Evolutionary conservation across 176 grass and related monocot species (phyloP).

Genomic region (Bromus sterilis): DNA sequence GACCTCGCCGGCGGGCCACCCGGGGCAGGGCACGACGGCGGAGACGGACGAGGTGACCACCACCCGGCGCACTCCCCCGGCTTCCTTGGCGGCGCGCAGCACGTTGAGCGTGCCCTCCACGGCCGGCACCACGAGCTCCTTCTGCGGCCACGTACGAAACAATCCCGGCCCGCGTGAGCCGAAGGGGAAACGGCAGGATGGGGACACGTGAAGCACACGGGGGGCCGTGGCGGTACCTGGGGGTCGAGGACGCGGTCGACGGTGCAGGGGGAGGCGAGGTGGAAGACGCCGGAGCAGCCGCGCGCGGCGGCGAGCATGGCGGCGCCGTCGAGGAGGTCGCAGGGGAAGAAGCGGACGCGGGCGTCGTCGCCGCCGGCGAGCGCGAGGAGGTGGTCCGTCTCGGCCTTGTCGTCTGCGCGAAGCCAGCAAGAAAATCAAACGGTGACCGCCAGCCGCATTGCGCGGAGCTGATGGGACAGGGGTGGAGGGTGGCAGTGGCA

Average conservation of each 20-base stretch:
- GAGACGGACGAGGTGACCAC: constrained; percentile 76
- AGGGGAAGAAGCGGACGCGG: constrained; percentile 55
- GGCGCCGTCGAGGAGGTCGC: constrained; percentile 63
- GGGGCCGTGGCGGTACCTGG: constrained; percentile 34
- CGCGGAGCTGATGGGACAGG: background rate
- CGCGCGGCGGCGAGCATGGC: constrained; percentile 41
- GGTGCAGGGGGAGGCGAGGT: constrained; percentile 79
- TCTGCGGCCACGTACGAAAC: constrained; percentile 20
- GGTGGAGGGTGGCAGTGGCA: background rate
- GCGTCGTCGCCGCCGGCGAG: constrained; percentile 37
- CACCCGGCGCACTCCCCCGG: constrained; percentile 46
- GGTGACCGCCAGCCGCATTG: background rate
- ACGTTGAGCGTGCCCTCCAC: constrained; percentile 79
- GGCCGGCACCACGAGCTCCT: constrained; percentile 63
- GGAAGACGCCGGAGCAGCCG: constrained; percentile 64
- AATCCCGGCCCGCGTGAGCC: background rate
- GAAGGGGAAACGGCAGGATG: background rate
- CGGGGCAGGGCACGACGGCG: constrained; percentile 41
- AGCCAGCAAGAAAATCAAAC: background rate
- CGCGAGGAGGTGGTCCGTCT: constrained; percentile 74
- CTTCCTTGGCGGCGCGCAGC: constrained; percentile 56
- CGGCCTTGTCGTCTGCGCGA: constrained; percentile 53
- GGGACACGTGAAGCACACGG: no score
- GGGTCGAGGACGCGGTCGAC: constrained; percentile 64
- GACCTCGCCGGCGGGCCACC: constrained; percentile 59